phyloP scores from a whole-genome alignment of 2,329 filamentous ascomycete genomes.

The Colletotrichum siamense region DNA sequence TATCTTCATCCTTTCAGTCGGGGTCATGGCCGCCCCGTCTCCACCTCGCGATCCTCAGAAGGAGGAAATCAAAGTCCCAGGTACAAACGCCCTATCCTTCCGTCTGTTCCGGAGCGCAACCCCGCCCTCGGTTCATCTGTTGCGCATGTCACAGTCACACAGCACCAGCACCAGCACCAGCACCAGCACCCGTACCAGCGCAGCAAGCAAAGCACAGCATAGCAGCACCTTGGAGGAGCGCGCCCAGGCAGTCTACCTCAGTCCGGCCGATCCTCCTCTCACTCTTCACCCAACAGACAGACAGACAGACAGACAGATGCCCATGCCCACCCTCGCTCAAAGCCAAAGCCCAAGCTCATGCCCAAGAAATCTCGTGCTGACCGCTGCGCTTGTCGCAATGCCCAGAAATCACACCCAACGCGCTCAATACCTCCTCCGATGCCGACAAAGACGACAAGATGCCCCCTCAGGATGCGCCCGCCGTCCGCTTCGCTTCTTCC shows the following conservation, averaged over 20 bases:
- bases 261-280: neutral
- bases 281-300: neutral
- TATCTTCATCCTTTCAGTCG: neutral
- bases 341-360: neutral
- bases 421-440: slow-evolving; percentile 6
- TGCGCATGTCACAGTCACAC: slow-evolving; percentile 21
- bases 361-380: slow-evolving; percentile 11
- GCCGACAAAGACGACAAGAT: slow-evolving; percentile 26
- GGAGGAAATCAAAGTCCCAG: slow-evolving; percentile 4
- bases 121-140: slow-evolving; percentile 23
- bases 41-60: slow-evolving; percentile 2
- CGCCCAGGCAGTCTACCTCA: neutral
- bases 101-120: slow-evolving; percentile 21
- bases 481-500: slow-evolving; percentile 75
- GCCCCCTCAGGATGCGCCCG: slow-evolving; percentile 39
- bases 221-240: neutral
- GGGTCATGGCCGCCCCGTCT: slow-evolving; percentile 11
- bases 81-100: slow-evolving; percentile 16
- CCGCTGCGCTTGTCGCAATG: slow-evolving; percentile 20
- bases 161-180: neutral
- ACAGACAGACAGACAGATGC: neutral
- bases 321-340: neutral
- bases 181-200: neutral
- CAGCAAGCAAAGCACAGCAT: neutral
- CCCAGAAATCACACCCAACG: slow-evolving; percentile 10